phyloP scores from a whole-genome alignment of 208 protist genomes.

The Phytomonas sp. region DNA sequence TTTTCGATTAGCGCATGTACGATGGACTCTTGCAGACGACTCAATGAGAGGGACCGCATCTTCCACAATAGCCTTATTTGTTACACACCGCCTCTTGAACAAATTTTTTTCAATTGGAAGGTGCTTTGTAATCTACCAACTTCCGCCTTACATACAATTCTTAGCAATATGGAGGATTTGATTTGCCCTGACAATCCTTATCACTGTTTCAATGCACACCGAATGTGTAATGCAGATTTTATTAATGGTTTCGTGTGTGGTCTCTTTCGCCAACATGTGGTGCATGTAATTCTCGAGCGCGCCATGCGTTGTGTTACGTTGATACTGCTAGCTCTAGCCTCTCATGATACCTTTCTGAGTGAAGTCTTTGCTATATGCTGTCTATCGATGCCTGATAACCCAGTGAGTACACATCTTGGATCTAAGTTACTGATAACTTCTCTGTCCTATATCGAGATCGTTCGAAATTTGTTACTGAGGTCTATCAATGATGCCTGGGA shows the following conservation, averaged over 20 bases:
- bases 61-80: background rate
- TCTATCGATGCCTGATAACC: background rate
- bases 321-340: background rate
- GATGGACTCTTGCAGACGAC: background rate
- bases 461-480: slow-evolving; percentile 43
- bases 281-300: slow-evolving; percentile 19
- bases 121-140: slow-evolving; percentile 26
- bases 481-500: slow-evolving; percentile 35
- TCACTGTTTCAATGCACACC: slow-evolving; percentile 35
- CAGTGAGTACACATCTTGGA: slow-evolving; percentile 19
- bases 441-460: slow-evolving; percentile 29
- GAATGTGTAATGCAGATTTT: slow-evolving; percentile 36
- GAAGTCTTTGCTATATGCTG: background rate
- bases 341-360: background rate
- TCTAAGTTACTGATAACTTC: slow-evolving; percentile 29
- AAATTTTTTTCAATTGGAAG: slow-evolving; percentile 59
- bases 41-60: background rate
- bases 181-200: slow-evolving; percentile 27
- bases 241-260: slow-evolving; percentile 59
- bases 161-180: slow-evolving; percentile 23
- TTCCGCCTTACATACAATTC: slow-evolving; percentile 14
- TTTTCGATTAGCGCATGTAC: background rate
- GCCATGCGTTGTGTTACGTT: background rate
- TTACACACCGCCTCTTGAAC: slow-evolving; percentile 18
- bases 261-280: slow-evolving; percentile 42